Base-by-base conservation (phyloP, 164 flowering plant species). In the Malania oleifera region DNA sequence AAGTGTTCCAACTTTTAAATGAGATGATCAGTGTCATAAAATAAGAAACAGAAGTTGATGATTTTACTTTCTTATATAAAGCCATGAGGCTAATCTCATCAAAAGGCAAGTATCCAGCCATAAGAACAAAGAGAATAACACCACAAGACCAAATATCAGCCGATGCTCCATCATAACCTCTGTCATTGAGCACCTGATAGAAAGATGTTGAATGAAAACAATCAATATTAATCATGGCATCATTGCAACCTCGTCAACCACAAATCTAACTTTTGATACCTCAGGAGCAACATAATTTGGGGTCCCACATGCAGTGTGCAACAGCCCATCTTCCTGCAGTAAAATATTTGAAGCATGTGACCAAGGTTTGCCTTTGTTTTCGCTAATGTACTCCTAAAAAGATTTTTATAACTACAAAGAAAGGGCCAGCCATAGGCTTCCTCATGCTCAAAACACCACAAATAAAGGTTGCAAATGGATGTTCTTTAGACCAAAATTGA, bases 201-300 rank as follows among this genome's bases (percentile, higher is more conserved):
- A 44, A 63, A 63, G 29, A 23, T 29, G 18, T 6, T 40, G 61
- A n/a, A 55, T 8, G 29, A 1, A n/a, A 54, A 37, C 47, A 57
- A 22, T 50, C 34, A 35, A 39, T 12, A 7, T 12, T 10, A 0
- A n/a, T 15, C 34, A 11, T 24, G 23, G 22, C 44, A 20, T 26
- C 17, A 39, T 17, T 15, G 22, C 40, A 52, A 4, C 52, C 59
- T 58, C 22, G 5, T 0, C 24, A 19, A 49, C 19, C 6, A 56
- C 18, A 25, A 34, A 18, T 47, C 26, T 7, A 5, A 17, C 17
- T 24, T 35, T 56, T 31, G 10, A 39, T 74, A 91, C 98, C 96
- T 92, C 98, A 35, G 98, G 98, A 67, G 98, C 98, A 67, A 89
- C 96, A 77, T 92, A 92, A 69, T 91, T 91, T 47, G 98, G 98